Conservation (phyloP, 306 rosid species). For the Nissolia schottii region DNA sequence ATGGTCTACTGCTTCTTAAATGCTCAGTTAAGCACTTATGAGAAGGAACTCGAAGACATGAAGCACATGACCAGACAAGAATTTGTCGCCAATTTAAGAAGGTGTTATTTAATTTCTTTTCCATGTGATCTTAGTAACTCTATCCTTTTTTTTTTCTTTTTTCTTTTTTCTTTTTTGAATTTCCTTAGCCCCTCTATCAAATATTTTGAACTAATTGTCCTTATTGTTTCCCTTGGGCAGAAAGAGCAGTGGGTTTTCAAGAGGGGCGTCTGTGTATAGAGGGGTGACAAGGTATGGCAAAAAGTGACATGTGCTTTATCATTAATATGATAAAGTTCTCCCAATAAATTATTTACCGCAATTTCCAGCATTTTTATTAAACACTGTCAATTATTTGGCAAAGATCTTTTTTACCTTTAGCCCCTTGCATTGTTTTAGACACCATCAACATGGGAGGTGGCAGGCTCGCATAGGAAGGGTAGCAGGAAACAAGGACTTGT, state of each 20-base stretch:
- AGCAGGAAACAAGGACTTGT: conserved; percentile 96
- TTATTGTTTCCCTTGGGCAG: conserved; percentile 38
- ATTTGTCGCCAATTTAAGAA: conserved; percentile 95
- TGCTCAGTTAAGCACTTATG: conserved; percentile 74
- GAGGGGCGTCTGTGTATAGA: conserved; percentile 98
- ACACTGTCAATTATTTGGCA: conserved; percentile 31
- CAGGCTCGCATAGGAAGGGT: conserved; percentile 98
- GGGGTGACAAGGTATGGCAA: conserved; percentile 99
- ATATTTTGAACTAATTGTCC: conserved; percentile 7
- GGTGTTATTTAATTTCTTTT: conserved; percentile 39
- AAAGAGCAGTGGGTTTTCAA: conserved; percentile 99
- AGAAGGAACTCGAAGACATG: conserved; percentile 93
- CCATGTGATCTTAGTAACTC: conserved; percentile 10
- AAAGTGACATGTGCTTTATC: conserved; percentile 31
- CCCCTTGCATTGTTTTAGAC: conserved; percentile 50
- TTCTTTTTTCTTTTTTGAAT: neutral
- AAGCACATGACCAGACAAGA: conserved; percentile 93
- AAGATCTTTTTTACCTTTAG: conserved; percentile 13
- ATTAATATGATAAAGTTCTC: conserved; percentile 37
- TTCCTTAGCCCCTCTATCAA: neutral
- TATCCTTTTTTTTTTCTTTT: neutral
- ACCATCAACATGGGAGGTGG: conserved; percentile 99
- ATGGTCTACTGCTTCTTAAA: conserved; percentile 28
- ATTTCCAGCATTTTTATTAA: conserved; percentile 57
- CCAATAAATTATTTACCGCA: conserved; percentile 42